A percentile compares a stretch with the other conserved stretches of the same genome.
These are phyloP conservation scores for Talaromyces sp. DNA, from an alignment of 2,329 filamentous ascomycete species.

Conservation along the genomic window DNA sequence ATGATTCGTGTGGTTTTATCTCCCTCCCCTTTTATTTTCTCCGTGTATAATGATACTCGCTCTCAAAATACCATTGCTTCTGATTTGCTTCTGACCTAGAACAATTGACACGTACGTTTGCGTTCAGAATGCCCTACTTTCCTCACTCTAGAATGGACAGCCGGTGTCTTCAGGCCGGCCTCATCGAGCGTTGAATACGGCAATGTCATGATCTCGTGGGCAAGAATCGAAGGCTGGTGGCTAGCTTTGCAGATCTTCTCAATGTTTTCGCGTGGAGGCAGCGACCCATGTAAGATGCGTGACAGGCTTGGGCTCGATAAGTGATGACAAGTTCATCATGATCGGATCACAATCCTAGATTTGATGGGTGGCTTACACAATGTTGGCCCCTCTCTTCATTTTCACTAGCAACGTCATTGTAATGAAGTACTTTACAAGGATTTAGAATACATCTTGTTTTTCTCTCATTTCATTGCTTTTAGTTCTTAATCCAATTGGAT, in stretches of 20 bases:
- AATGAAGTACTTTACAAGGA: neutral
- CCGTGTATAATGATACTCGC: constrained; percentile 10
- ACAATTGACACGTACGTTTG: neutral
- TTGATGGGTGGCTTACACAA: neutral
- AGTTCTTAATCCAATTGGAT: neutral
- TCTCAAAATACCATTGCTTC: constrained; percentile 3
- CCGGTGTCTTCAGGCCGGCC: no score
- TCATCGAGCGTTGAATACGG: no score
- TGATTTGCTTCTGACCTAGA: neutral
- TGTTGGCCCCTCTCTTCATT: neutral
- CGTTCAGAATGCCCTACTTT: no score
- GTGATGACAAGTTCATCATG: neutral
- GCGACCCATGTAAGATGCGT: no score
- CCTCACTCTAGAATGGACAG: no score
- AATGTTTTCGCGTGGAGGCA: no score
- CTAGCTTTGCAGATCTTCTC: no score
- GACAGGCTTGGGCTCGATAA: no score
- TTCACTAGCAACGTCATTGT: neutral
- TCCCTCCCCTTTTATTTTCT: neutral
- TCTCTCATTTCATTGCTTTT: neutral
- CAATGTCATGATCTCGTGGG: no score
- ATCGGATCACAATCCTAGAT: neutral
- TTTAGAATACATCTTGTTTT: neutral
- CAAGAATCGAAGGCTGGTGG: no score
- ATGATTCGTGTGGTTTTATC: constrained; percentile 2